Conservation (phyloP, 1,139 yeast species). For the Geotrichum fermentans region DNA sequence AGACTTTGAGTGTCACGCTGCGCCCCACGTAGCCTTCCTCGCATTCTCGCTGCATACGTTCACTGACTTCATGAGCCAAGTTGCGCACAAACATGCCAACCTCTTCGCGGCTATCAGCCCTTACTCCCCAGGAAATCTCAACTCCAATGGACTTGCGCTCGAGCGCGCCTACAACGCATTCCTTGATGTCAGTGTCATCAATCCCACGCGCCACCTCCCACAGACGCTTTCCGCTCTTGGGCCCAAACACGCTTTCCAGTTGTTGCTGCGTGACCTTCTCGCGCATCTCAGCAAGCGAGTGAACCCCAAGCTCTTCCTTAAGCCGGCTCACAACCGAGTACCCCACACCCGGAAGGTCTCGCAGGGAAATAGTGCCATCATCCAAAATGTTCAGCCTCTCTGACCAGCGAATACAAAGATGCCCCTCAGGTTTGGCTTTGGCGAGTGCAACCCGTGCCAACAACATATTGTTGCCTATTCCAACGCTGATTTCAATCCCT, state of each 20-base stretch:
- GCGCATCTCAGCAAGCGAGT: slow-evolving; percentile 41
- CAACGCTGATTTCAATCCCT: slow-evolving; percentile 52
- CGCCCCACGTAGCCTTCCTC: slow-evolving; percentile 43
- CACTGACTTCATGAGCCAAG: slow-evolving; percentile 55
- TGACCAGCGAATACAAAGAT: slow-evolving; percentile 40
- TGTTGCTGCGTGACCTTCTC: slow-evolving; percentile 21
- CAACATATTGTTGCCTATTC: slow-evolving; percentile 65
- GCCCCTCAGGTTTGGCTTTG: slow-evolving; percentile 78
- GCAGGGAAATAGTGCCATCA: slow-evolving; percentile 40
- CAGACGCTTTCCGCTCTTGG: slow-evolving; percentile 63
- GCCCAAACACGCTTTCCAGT: slow-evolving; percentile 51
- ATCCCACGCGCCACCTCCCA: slow-evolving; percentile 59
- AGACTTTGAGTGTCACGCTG: slow-evolving; percentile 57
- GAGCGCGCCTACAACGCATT: slow-evolving; percentile 44
- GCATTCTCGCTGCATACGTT: slow-evolving; percentile 41
- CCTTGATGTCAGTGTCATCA: slow-evolving; percentile 48
- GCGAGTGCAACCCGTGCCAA: slow-evolving; percentile 73
- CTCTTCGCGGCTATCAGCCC: slow-evolving; percentile 59
- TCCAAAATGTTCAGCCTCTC: slow-evolving; percentile 3
- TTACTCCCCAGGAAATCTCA: slow-evolving; percentile 87
- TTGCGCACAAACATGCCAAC: slow-evolving; percentile 58
- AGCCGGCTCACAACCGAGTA: slow-evolving; percentile 47
- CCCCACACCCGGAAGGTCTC: slow-evolving; percentile 86
- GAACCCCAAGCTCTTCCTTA: slow-evolving; percentile 28
- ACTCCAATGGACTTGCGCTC: slow-evolving; percentile 75